Evolutionary conservation across 306 rosid genomes (phyloP).

Genomic region (Vicia faba): DNA sequence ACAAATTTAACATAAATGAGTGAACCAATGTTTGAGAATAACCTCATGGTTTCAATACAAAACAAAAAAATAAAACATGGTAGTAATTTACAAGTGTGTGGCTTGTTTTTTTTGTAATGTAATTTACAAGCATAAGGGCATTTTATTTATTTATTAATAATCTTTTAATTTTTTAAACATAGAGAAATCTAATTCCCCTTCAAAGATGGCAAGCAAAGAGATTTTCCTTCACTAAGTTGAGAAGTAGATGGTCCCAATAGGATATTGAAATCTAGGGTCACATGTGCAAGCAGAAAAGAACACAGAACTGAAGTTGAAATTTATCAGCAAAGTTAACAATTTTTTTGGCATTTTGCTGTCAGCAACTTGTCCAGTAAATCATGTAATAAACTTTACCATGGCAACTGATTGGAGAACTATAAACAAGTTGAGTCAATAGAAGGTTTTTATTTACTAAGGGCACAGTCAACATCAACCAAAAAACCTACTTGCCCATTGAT

Average conservation of each 20-base stretch:
- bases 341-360: conserved; percentile 55
- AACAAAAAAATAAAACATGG: background rate
- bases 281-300: conserved; percentile 58
- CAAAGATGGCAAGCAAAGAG: conserved; percentile 12
- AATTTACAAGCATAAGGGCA: conserved; percentile 2
- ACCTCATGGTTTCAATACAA: conserved; percentile 3
- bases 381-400: conserved; percentile 4
- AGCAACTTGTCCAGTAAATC: conserved; percentile 25
- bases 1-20: conserved; percentile 37
- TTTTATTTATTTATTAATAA: background rate
- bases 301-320: conserved; percentile 38
- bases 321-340: conserved; percentile 32
- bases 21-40: conserved; percentile 24
- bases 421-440: conserved; percentile 1
- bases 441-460: background rate
- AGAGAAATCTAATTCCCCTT: conserved; percentile 14
- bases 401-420: background rate
- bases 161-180: conserved; percentile 18
- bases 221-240: conserved; percentile 46
- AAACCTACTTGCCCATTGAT: background rate
- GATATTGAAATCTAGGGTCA: conserved; percentile 35
- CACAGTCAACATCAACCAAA: conserved; percentile 7
- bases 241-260: conserved; percentile 43
- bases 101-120: background rate
- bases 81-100: background rate